Conservation (phyloP, 164 flowering plant species). For the Piper longum region DNA sequence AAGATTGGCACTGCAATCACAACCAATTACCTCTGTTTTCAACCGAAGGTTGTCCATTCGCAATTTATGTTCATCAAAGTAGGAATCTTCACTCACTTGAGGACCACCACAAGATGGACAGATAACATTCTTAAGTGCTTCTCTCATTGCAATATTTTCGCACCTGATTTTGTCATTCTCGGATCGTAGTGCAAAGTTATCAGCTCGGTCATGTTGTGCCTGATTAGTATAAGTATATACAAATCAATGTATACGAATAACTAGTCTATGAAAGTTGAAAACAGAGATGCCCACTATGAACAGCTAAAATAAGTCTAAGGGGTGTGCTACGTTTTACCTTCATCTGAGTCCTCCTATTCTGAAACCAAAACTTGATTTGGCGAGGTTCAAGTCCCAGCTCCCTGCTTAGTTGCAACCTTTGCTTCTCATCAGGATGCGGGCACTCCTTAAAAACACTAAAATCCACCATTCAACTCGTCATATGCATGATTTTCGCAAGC, state of each 20-base stretch:
- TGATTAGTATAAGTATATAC: constrained; percentile 3
- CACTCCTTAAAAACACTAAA: constrained; percentile 68
- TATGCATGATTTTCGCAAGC: not conserved
- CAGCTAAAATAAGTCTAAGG: not conserved
- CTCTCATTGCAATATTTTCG: constrained; percentile 72
- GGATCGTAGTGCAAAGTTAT: constrained; percentile 50
- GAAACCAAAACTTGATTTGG: constrained; percentile 93
- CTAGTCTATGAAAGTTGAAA: too few relatives aligned
- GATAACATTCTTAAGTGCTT: constrained; percentile 64
- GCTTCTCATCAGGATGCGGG: constrained; percentile 87
- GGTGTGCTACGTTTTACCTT: constrained; percentile 29
- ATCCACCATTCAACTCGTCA: not conserved
- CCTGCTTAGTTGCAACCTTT: constrained; percentile 45
- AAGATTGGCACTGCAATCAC: not conserved
- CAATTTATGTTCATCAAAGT: constrained; percentile 66
- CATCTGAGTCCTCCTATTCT: constrained; percentile 74
- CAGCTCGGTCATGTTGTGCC: constrained; percentile 72
- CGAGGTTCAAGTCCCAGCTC: constrained; percentile 66
- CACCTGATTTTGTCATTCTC: constrained; percentile 79
- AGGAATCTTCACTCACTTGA: constrained; percentile 40
- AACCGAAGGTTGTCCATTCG: constrained; percentile 48
- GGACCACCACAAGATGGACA: constrained; percentile 82
- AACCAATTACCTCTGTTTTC: constrained; percentile 16
- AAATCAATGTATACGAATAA: too few relatives aligned
- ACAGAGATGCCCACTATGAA: not conserved